Conservation (phyloP, 306 rosid genomes). For the Gastrolobium villosum region DNA sequence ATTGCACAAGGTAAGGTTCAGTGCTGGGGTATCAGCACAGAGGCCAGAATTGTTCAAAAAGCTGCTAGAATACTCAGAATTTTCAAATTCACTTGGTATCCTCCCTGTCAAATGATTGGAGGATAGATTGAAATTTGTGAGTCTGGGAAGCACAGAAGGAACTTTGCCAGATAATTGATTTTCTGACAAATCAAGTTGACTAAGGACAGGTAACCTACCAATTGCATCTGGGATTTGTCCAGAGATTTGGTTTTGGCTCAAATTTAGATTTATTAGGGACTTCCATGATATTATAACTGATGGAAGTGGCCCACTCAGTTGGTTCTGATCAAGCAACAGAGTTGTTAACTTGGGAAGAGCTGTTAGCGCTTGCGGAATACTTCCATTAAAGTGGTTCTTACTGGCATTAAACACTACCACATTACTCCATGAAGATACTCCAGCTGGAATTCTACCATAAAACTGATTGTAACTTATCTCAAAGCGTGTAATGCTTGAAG, state of each 20-base stretch:
- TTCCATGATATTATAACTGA: constrained; percentile 49
- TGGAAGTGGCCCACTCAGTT: constrained; percentile 55
- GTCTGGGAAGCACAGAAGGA: constrained; percentile 29
- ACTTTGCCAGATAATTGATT: constrained; percentile 65
- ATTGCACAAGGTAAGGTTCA: constrained; percentile 51
- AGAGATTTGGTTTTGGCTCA: constrained; percentile 28
- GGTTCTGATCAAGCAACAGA: constrained; percentile 57
- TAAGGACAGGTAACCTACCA: constrained; percentile 51
- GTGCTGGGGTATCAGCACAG: no score
- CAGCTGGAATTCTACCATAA: constrained; percentile 53
- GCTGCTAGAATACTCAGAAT: constrained; percentile 45
- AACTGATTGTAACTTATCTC: constrained; percentile 57
- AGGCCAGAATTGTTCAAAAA: constrained; percentile 67
- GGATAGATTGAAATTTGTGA: constrained; percentile 37
- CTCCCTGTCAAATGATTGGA: constrained; percentile 56
- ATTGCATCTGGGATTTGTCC: constrained; percentile 58
- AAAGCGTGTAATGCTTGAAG: constrained; percentile 42
- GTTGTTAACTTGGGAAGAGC: constrained; percentile 41
- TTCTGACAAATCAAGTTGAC: constrained; percentile 60
- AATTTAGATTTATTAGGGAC: constrained; percentile 40
- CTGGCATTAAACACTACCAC: constrained; percentile 55
- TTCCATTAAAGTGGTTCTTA: constrained; percentile 58
- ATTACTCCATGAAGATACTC: neutral
- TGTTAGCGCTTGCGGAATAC: constrained; percentile 61
- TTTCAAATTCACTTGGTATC: constrained; percentile 54